Percentiles rank a stretch among this genome's conserved stretches.
phyloP scores from a whole-genome alignment of 192 early-diverging fungal genomes.

The Kickxella alabastrina region DNA sequence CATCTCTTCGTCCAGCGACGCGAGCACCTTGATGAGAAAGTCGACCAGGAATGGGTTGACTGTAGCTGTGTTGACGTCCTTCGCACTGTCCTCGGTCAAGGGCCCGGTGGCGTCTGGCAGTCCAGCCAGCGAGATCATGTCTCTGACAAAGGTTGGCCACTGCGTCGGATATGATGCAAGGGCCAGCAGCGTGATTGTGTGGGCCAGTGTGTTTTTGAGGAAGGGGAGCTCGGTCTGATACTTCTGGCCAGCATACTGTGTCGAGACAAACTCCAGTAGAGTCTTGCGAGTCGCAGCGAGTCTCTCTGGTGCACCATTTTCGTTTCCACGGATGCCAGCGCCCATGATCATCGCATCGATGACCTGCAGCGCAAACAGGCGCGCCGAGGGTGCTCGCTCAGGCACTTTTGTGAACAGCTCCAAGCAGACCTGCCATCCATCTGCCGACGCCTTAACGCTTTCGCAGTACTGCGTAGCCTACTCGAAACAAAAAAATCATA shows the following conservation, averaged over 20 bases:
- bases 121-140: conserved; percentile 67
- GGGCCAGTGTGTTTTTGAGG: conserved; percentile 81
- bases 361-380: conserved; percentile 80
- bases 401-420: conserved; percentile 72
- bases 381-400: conserved; percentile 72
- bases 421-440: conserved; percentile 85
- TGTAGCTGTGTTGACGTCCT: conserved; percentile 52
- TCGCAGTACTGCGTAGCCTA: conserved; percentile 80
- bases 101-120: conserved; percentile 47
- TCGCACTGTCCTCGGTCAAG: conserved; percentile 39
- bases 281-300: conserved; percentile 22
- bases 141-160: conserved; percentile 87
- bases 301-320: conserved; percentile 34
- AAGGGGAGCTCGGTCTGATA: conserved; percentile 47
- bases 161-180: conserved; percentile 74
- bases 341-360: conserved; percentile 57
- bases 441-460: conserved; percentile 65
- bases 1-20: conserved; percentile 85
- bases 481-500: conserved; percentile 1
- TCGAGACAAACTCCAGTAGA: conserved; percentile 41
- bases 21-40: conserved; percentile 72
- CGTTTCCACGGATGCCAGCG: conserved; percentile 21
- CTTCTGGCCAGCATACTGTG: conserved; percentile 29
- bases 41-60: conserved; percentile 54
- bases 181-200: conserved; percentile 76